Percentiles rank a stretch among this genome's conserved stretches.
phyloP scores from a whole-genome alignment of 805 yeast species.

The Saturnispora hagleri region DNA sequence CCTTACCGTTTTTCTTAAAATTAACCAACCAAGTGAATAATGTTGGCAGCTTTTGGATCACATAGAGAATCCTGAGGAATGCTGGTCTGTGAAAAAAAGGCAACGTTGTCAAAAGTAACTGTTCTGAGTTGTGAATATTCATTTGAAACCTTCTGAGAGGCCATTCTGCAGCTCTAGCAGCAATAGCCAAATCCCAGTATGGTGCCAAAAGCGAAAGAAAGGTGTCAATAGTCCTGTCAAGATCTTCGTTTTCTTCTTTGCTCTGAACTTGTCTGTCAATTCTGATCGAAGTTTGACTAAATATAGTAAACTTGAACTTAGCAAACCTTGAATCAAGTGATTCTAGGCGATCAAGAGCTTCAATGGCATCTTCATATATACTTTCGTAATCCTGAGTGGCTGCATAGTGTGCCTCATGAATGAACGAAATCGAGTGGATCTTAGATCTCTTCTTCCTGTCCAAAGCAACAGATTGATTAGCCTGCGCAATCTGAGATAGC shows the following conservation, averaged over 20 bases:
- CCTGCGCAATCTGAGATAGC: conserved; percentile 57
- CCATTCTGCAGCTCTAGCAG: conserved; percentile 89
- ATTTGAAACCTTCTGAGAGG: conserved; percentile 82
- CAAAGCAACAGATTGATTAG: conserved; percentile 61
- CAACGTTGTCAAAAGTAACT: conserved; percentile 57
- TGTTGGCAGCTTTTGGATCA: conserved; percentile 65
- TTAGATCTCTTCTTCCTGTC: conserved; percentile 84
- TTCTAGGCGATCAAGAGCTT: conserved; percentile 66
- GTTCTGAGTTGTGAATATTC: conserved; percentile 72
- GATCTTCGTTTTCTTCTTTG: conserved; percentile 62
- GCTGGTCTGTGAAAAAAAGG: conserved; percentile 74
- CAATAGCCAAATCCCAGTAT: conserved; percentile 63
- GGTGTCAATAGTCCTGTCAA: conserved; percentile 66
- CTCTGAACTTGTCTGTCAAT: conserved; percentile 80
- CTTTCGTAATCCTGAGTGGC: conserved; percentile 91
- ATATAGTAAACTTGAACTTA: conserved; percentile 61
- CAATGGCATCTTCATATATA: conserved; percentile 60
- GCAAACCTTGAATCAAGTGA: conserved; percentile 67
- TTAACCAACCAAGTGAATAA: conserved; percentile 63
- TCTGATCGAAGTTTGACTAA: conserved; percentile 70
- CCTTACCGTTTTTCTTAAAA: conserved; percentile 47
- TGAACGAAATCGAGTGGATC: conserved; percentile 79
- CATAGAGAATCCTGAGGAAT: conserved; percentile 67
- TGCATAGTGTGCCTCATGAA: conserved; percentile 80
- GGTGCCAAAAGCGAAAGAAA: conserved; percentile 71